Evolutionary conservation across 2,329 filamentous ascomycete species (phyloP).

Genomic region (Aureobasidium mangrovei): DNA sequence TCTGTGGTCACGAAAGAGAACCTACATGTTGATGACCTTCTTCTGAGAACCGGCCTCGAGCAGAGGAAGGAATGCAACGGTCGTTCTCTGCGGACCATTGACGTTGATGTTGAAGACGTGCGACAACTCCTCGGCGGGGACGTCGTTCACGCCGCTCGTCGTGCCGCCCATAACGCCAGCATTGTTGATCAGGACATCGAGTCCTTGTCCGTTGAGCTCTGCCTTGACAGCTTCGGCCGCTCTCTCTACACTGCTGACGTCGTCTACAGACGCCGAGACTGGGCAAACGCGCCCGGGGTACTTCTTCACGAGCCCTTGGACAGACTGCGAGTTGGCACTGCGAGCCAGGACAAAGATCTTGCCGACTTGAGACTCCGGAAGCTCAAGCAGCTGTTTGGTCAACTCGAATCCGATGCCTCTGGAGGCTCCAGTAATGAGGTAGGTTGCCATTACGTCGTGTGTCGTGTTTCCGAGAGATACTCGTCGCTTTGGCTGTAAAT

Average conservation of each 20-base stretch:
- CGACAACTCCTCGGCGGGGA: constrained; percentile 20
- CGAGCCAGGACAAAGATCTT: constrained; percentile 35
- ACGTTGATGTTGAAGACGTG: constrained; percentile 31
- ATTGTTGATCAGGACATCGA: constrained; percentile 42
- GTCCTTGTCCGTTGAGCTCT: constrained; percentile 30
- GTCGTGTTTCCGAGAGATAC: too few relatives aligned
- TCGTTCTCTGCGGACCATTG: constrained; percentile 33
- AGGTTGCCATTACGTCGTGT: constrained; percentile 23
- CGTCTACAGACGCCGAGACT: constrained; percentile 33
- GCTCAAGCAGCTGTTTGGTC: constrained; percentile 25
- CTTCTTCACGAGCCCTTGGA: constrained; percentile 29
- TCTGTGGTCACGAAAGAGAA: not conserved
- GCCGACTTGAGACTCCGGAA: constrained; percentile 26
- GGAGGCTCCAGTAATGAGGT: constrained; percentile 29
- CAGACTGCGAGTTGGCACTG: constrained; percentile 23
- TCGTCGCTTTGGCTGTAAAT: too few relatives aligned
- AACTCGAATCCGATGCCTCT: constrained; percentile 31
- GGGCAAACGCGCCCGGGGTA: constrained; percentile 30
- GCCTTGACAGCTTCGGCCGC: constrained; percentile 29
- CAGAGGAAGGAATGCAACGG: constrained; percentile 31
- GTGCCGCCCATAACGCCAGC: constrained; percentile 27
- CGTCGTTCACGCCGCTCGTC: constrained; percentile 12
- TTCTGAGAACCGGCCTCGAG: constrained; percentile 32
- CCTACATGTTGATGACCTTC: constrained; percentile 38
- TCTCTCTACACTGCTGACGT: constrained; percentile 27